A percentile compares a stretch with the other conserved stretches of the same genome.
Conservation (phyloP, 2,329 filamentous ascomycete species). For the Colletotrichum sp. region DNA sequence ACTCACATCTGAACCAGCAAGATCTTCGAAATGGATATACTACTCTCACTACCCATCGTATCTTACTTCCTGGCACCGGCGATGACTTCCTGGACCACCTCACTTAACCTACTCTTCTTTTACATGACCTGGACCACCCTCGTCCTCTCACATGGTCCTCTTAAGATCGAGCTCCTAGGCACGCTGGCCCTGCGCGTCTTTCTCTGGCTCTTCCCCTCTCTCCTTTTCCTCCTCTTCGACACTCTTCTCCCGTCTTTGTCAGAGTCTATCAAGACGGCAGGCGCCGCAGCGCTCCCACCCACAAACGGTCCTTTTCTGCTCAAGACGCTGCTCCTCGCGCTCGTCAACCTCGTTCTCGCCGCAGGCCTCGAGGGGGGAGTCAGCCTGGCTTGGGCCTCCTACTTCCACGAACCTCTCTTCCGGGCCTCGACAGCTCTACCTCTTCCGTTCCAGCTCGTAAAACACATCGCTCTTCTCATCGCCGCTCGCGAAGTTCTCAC, state of each 20-base stretch:
- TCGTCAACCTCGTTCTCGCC: constrained; percentile 50
- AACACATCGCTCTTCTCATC: constrained; percentile 51
- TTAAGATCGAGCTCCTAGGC: constrained; percentile 77
- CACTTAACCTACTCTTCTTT: constrained; percentile 86
- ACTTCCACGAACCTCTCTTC: constrained; percentile 47
- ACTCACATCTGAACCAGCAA: not conserved
- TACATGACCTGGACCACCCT: constrained; percentile 90
- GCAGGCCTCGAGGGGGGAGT: constrained; percentile 48
- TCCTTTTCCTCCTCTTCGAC: constrained; percentile 77
- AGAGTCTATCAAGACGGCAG: constrained; percentile 72
- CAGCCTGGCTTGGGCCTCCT: constrained; percentile 38
- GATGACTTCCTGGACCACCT: constrained; percentile 75
- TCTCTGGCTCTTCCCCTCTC: constrained; percentile 76
- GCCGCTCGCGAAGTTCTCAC: constrained; percentile 62
- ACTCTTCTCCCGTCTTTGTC: constrained; percentile 71
- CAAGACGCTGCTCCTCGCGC: constrained; percentile 43
- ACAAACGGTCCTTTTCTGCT: constrained; percentile 33
- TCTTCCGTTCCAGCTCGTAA: constrained; percentile 57
- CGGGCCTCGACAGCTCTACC: constrained; percentile 53
- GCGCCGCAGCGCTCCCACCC: constrained; percentile 52
- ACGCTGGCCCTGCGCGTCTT: constrained; percentile 70
- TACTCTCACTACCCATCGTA: constrained; percentile 75
- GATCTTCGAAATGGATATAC: constrained; percentile 58
- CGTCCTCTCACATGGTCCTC: constrained; percentile 75
- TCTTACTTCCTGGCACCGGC: constrained; percentile 69